Base-by-base conservation (phyloP, 148 eudicot genomes). In the Hydrangea macrophylla region DNA sequence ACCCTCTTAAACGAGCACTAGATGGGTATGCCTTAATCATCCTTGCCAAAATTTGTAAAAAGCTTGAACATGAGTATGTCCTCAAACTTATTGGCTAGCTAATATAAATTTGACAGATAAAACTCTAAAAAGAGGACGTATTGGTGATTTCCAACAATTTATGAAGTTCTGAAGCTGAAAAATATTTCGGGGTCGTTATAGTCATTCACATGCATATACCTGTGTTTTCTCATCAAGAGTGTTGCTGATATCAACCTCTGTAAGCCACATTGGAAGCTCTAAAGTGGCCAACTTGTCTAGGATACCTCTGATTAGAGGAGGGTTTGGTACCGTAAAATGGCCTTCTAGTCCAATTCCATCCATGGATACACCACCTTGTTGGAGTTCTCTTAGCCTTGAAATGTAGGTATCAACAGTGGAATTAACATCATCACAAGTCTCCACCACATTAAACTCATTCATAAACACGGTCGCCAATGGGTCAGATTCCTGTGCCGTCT, bases 391-490 rank as follows among this genome's bases (percentile, higher is more conserved):
- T 42, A 94, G n/a, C 64, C 77, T 83, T 10, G 61, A 62, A 15
- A 88, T 69, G 37, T 88, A 94, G 0, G 65, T 62, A 27, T 94
- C 98, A 36, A 88, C 97, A 0, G 86, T 88, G 6, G 97, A 88
- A 17, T 76, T 73, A 4, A 9, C 78, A 64, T 94, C 97, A 13
- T 28, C 55, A 45, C 98, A 90, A 51, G 90, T 85, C 74, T 94
- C 98, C 27, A 93, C 86, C 72, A 94, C 97, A 62, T 94, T 90
- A 65, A 53, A 94, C 28, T 95, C 99, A 69, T 91, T 91, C 93
- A 91, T 77, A 70, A 91, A 91, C 68, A 91, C 23, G 0, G 84
- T 85, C 0, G 92, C 91, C 40, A 87, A 61, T 0, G 97, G 99
- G 59, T 91, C 99, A 10, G 79, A 80, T 68, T 68, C 55, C 22